These are phyloP conservation scores for Colletotrichum sp. DNA, from an alignment of 2,329 filamentous ascomycete genomes.

Conservation along the genomic window DNA sequence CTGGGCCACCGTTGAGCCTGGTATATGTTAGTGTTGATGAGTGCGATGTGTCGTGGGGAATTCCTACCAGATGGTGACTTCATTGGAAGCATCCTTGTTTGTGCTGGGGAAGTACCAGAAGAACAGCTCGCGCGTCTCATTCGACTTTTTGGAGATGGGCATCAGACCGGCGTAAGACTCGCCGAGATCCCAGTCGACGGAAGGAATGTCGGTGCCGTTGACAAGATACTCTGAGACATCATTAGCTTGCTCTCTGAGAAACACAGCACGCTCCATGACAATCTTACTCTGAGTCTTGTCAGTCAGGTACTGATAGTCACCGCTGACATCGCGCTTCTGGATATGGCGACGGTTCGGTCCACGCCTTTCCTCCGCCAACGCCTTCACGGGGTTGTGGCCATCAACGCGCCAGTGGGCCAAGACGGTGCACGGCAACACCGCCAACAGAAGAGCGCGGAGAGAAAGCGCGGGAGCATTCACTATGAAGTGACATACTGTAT, in stretches of 20 bases:
- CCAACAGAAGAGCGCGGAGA: background rate
- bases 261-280: fast-evolving
- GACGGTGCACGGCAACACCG: background rate
- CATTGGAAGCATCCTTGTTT: constrained; percentile 65
- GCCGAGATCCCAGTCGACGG: constrained; percentile 73
- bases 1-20: constrained; percentile 42
- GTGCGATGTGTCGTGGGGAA: background rate
- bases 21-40: background rate
- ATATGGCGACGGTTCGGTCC: background rate
- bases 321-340: background rate
- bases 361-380: background rate
- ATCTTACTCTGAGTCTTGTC: background rate
- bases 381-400: background rate
- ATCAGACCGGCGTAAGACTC: constrained; percentile 70
- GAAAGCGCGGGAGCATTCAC: background rate
- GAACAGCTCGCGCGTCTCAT: constrained; percentile 59
- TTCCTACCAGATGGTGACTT: constrained; percentile 58
- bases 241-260: background rate
- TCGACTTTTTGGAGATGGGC: constrained; percentile 52
- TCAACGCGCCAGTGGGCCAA: constrained; percentile 7
- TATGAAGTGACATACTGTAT: too few species aligned
- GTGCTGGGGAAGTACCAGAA: constrained; percentile 62
- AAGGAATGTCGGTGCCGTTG: constrained; percentile 68
- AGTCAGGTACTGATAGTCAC: constrained; percentile 3
- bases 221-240: constrained; percentile 61